Evolutionary conservation across 345 rosid species (phyloP).

Genomic region (Odontarrhena argentea): DNA sequence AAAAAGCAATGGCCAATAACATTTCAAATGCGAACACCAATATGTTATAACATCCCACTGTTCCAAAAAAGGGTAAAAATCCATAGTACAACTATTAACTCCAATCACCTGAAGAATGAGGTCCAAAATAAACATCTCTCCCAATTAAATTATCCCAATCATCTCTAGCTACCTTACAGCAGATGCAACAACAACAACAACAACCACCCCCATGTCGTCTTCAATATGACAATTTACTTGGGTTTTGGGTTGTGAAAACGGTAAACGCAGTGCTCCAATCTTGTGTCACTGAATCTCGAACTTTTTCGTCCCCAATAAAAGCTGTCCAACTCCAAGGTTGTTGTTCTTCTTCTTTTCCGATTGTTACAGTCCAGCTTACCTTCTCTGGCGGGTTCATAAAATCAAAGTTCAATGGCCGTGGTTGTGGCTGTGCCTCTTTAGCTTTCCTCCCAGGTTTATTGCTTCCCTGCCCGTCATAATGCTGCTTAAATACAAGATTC

Average conservation of each 20-base stretch:
- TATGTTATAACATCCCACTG: slow-evolving; percentile 3
- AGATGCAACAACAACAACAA: background rate
- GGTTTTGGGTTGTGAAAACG: slow-evolving; percentile 33
- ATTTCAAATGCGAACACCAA: background rate
- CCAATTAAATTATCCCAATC: slow-evolving; percentile 13
- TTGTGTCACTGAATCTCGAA: slow-evolving; percentile 44
- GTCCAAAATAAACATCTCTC: slow-evolving; percentile 2
- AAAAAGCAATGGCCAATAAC: slow-evolving; percentile 6
- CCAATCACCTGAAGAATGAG: slow-evolving; percentile 6
- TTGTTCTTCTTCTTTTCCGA: slow-evolving; percentile 37
- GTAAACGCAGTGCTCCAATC: slow-evolving; percentile 59
- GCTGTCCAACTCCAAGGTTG: slow-evolving; percentile 50
- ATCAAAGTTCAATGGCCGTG: slow-evolving; percentile 49
- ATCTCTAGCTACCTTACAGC: slow-evolving; percentile 15
- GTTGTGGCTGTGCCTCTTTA: slow-evolving; percentile 19
- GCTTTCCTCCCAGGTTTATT: slow-evolving; percentile 26
- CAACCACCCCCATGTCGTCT: background rate
- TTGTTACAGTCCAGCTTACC: slow-evolving; percentile 56
- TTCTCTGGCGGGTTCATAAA: slow-evolving; percentile 51
- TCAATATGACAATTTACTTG: slow-evolving; percentile 30
- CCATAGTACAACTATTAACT: background rate
- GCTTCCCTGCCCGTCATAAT: slow-evolving; percentile 39
- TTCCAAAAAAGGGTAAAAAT: background rate
- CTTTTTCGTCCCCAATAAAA: slow-evolving; percentile 43
- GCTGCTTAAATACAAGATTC: slow-evolving; percentile 29